phyloP scores from a whole-genome alignment of 176 grass and related monocot species.

The Bromus sterilis region DNA sequence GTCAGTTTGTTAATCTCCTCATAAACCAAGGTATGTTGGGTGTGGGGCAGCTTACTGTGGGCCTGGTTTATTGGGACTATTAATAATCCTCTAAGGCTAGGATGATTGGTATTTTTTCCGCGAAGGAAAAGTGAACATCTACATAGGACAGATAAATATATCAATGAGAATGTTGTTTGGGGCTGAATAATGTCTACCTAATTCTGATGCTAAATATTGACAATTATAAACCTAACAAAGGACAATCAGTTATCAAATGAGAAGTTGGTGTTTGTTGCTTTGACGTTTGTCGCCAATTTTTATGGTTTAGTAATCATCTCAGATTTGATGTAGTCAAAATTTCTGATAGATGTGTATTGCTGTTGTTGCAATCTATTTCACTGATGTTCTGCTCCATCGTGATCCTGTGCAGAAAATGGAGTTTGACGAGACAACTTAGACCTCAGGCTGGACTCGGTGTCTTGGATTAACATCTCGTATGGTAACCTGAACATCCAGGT shows the following conservation, averaged over 20 bases:
- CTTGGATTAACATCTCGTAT: conserved; percentile 3
- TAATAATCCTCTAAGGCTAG: neutral
- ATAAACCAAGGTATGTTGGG: neutral
- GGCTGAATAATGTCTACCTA: neutral
- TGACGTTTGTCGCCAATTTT: neutral
- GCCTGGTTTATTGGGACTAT: neutral
- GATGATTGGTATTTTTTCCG: neutral
- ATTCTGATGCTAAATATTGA: neutral
- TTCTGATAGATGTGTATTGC: neutral
- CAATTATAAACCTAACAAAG: neutral
- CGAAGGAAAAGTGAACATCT: neutral
- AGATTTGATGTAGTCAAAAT: neutral
- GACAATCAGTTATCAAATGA: neutral
- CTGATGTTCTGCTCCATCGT: neutral
- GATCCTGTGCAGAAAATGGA: conserved; percentile 41
- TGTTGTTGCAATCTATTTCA: neutral
- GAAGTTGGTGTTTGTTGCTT: neutral
- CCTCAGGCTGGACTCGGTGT: neutral
- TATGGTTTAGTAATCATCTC: neutral
- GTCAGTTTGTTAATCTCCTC: neutral
- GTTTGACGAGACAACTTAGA: conserved; percentile 38
- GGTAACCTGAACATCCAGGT: conserved; percentile 9
- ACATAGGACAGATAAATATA: neutral
- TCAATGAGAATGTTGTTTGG: neutral
- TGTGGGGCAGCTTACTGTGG: neutral